Evolutionary conservation across 2,329 filamentous ascomycete genomes (phyloP), one percentile per base, ranked within the genome.

Genomic region (Botryotinia narcissicola): DNA sequence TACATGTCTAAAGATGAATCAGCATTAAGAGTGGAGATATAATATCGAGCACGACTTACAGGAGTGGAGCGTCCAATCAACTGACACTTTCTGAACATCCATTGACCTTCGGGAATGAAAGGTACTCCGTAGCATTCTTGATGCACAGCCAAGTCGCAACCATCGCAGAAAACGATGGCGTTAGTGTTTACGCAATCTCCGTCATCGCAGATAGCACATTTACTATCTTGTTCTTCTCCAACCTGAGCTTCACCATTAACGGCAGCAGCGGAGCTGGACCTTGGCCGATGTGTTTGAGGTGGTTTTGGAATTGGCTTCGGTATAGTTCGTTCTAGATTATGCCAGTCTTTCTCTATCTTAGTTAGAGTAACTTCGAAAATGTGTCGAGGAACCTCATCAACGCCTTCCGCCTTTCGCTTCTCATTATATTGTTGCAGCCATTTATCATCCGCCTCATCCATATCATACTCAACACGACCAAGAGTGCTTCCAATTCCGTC

Each of bases 101-200:
- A 99, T 83, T 99, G 96, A 29, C 96, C 96, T 84, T 99, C 96
- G 2, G 96, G 96, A 77, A 99, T 99, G 82, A 98, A 99, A 1
- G 96, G 96, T 64, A 99, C 96, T 73, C 96, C 96, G 81, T 99
- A 99, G 83, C 96, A 99, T 84, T 99, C 96, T 82, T 99, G 96
- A 82, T 99, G 96, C 16, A 99, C 96, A 5, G 96, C 96, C 70
- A 99, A 86, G 83, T 99, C 97, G 83, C 96, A 99, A 4, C 96
- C 96, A 81, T 99, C 96, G 81, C 96, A 99, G 81, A 99, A 99
- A 35, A 99, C 96, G 80, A 99, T 99, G 1, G 96, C 96, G 80
- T 99, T 99, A 35, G 96, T 97, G 82, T 99, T 99, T 83, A 99
- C 96, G 80, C 96, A 99, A 81, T 99, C 96, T n/a, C 96, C 96